Evolutionary conservation across 495 filamentous ascomycete genomes (phyloP).

Genomic region (Massariosphaeria phaeospora): DNA sequence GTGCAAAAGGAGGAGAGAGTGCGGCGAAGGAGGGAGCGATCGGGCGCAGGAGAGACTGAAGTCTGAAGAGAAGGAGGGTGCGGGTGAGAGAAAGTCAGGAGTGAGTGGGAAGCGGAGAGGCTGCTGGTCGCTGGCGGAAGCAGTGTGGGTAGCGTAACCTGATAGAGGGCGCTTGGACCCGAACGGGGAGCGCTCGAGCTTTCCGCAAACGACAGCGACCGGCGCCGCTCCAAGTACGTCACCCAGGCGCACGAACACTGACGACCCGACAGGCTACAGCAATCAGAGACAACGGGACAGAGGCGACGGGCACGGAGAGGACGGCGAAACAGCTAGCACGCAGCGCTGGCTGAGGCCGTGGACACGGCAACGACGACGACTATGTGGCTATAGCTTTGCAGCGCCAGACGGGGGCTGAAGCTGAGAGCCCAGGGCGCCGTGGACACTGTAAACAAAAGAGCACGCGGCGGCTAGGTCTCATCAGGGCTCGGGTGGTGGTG

Average conservation of each 20-base stretch:
- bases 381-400: constrained; percentile 5
- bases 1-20: constrained; percentile 21
- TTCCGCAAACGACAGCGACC: constrained; percentile 2
- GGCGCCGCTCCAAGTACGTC: constrained; percentile 7
- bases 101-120: constrained; percentile 5
- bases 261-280: background rate
- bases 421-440: background rate
- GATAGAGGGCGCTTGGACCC: background rate
- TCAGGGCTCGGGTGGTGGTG: background rate
- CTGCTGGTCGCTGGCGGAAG: background rate
- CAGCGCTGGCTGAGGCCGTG: constrained; percentile 18
- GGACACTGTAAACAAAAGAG: constrained; percentile 16
- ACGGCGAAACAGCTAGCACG: background rate
- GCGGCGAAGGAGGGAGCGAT: constrained; percentile 34
- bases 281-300: background rate
- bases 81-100: constrained; percentile 7
- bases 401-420: background rate
- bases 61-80: constrained; percentile 26
- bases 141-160: background rate
- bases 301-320: too few species aligned
- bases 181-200: background rate
- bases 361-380: constrained; percentile 4
- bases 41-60: constrained; percentile 24
- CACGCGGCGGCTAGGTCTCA: constrained; percentile 9
- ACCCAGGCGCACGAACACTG: background rate